phyloP scores from a whole-genome alignment of 2,329 filamentous ascomycete species.

The Tolypocladium endophyticum region DNA sequence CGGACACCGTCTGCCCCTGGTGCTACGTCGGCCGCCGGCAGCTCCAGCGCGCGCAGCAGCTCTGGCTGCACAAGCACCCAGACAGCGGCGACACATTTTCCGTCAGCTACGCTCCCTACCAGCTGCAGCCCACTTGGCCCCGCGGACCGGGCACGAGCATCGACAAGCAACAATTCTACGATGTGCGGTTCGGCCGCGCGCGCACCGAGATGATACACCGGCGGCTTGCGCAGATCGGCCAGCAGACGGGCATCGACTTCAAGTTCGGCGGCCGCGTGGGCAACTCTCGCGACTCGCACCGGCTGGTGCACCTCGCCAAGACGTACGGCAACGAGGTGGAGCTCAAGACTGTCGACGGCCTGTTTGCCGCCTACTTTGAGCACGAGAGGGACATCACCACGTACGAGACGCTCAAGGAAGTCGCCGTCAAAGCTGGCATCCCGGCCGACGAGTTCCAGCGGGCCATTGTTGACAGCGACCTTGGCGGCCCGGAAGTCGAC shows the following conservation, averaged over 20 bases:
- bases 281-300: slow-evolving; percentile 35
- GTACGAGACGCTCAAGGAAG: slow-evolving; percentile 21
- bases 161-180: slow-evolving; percentile 26
- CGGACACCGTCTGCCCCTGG: slow-evolving; percentile 41
- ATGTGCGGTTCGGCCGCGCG: slow-evolving; percentile 50
- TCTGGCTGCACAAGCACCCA: slow-evolving; percentile 28
- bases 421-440: slow-evolving; percentile 33
- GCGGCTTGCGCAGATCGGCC: slow-evolving; percentile 19
- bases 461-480: slow-evolving; percentile 31
- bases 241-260: slow-evolving; percentile 28
- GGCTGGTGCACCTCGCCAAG: slow-evolving; percentile 38
- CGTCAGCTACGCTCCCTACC: slow-evolving; percentile 34
- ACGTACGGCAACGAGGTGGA: slow-evolving; percentile 38
- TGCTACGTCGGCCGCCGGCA: slow-evolving; percentile 38
- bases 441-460: slow-evolving; percentile 24
- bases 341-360: slow-evolving; percentile 39
- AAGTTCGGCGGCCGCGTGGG: slow-evolving; percentile 40
- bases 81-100: slow-evolving; percentile 47
- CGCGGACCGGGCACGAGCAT: slow-evolving; percentile 18
- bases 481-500: slow-evolving; percentile 32
- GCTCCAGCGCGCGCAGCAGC: slow-evolving; percentile 33
- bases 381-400: slow-evolving; percentile 31
- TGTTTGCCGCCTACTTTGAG: slow-evolving; percentile 33
- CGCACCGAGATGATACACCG: slow-evolving; percentile 30
- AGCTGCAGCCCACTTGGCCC: slow-evolving; percentile 27